phyloP scores from a whole-genome alignment of 1,139 yeast genomes.

The Geotrichum klebahnii region DNA sequence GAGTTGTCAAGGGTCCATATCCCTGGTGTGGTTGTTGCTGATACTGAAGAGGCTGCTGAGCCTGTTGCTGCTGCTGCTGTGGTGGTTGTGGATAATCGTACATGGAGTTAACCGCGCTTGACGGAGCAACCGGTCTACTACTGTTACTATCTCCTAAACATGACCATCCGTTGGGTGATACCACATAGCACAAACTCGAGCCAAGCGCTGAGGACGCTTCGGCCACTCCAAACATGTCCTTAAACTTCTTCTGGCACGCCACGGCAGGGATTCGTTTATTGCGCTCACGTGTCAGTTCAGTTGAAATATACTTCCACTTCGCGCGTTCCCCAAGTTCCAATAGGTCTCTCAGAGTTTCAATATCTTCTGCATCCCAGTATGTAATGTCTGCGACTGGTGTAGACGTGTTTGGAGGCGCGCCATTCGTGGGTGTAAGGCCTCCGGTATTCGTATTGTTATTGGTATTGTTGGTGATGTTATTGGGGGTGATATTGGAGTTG shows the following conservation, averaged over 20 bases:
- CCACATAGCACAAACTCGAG: constrained; percentile 42
- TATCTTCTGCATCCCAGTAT: constrained; percentile 39
- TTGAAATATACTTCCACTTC: constrained; percentile 45
- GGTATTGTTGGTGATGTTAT: background rate
- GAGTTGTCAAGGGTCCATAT: constrained; percentile 11
- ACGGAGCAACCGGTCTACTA: background rate
- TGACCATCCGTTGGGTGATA: constrained; percentile 42
- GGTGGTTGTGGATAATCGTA: background rate
- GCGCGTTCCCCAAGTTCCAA: constrained; percentile 42
- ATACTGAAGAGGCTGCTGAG: background rate
- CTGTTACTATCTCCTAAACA: constrained; percentile 27
- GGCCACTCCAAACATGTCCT: constrained; percentile 44
- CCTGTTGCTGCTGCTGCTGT: constrained; percentile 12
- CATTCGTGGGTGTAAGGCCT: too few relatives aligned
- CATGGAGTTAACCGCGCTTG: background rate
- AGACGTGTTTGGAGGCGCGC: too few relatives aligned
- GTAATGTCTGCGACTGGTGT: constrained; percentile 12
- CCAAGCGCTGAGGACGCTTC: constrained; percentile 41
- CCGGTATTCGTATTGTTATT: too few relatives aligned
- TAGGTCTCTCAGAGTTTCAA: constrained; percentile 37
- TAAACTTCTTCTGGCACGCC: constrained; percentile 44
- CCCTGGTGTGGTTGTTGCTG: constrained; percentile 5
- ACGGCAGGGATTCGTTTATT: constrained; percentile 41
- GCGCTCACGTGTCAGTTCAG: constrained; percentile 33
- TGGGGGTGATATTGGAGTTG: background rate